Base-by-base conservation (phyloP, 805 yeast genomes). In the Kazachstania kunashirensis region DNA sequence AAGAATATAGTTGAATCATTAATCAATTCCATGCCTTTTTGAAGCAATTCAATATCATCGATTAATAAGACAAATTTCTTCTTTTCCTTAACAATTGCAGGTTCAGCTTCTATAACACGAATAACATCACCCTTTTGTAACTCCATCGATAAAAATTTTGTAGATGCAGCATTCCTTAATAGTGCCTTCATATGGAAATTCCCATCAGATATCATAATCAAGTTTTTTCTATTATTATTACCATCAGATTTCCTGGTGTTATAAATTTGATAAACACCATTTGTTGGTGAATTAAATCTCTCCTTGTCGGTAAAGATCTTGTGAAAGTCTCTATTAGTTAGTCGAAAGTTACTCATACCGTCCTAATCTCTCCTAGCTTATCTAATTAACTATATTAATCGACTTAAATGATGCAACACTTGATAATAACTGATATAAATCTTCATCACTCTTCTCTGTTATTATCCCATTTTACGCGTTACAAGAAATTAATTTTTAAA, bases 131-230 rank as follows among this genome's bases (percentile, higher is more conserved):
- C 63, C 44, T 70, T 69, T 38, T 69, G 62, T 38, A 77, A 60
- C 2, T 71, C 72, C 37, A 66, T 57, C 44, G 63, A 48, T 53
- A 69, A 55, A 53, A 68, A 63, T 36, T 63, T 63, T 30, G 68
- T 61, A 24, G 68, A 67, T 41, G 62, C 64, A 35, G 63, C 67
- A 24, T 75, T 73, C 52, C 76, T 71, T 43, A 73, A 60, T 20
- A 75, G 67, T 5, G 73, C 75, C 46, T 75, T 74, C 34, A 70
- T 63, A 20, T 65, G 59, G 47, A 59, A 70, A 18, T 57, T 53
- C 21, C 79, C 79, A 53, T 75, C 81, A 27, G 70, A 67, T 15
- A 75, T 49, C 62, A 74, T 62, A 36, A 59, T 49, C 16, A 59
- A 42, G 39, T 51, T 53, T 41, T 57, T 57, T 32, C 57, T 50